Base-by-base conservation (phyloP, 129 eudicot species). In the Flaveria ramosissima region DNA sequence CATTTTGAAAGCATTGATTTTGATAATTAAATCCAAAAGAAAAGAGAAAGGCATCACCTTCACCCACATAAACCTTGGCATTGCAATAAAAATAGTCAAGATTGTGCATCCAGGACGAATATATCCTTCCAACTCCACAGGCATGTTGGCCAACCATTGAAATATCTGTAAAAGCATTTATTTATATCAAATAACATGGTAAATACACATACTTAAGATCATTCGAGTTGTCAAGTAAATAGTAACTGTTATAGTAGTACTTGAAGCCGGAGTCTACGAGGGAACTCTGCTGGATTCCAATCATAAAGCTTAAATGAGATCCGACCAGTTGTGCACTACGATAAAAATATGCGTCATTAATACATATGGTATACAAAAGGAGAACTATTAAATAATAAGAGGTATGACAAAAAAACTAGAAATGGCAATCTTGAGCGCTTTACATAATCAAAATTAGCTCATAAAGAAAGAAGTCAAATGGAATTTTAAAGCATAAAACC, bases 251-350 rank as follows among this genome's bases (percentile, higher is more conserved):
- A 17, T 71, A 85, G 67, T 26, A 60, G 74, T 93, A 93, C 98
- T 89, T 93, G 98, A 70, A 84, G 97, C 71, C 98, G 88, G 45
- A 93, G 96, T 69, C 97, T 89, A 42, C 97, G 87, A 67, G 98
- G 98, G 80, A 93, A 93, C 77, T 88, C 97, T 3, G 98, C 98
- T 20, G 98, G 98, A 81, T 93, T 93, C 98, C 97, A 93, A 77
- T 93, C 98, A 71, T 93, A 93, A 14, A 93, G 97, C 87, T 93
- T 93, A 80, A 93, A 93, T 76, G 98, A 93, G 74, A 93, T 89
- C 69, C 98, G 91, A 46, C 96, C 98, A 75, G 98, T 85, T 69
- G 92, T 89, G 68, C 96, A 93, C 98, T 93, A 83, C 83, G 80
- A 74, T 46, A 70, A 70, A 52, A 67, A 67, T 6, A 7, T 69